These are phyloP conservation scores for Neocatenulostroma microsporum DNA, from an alignment of 2,329 filamentous ascomycete genomes.

Conservation along the genomic window DNA sequence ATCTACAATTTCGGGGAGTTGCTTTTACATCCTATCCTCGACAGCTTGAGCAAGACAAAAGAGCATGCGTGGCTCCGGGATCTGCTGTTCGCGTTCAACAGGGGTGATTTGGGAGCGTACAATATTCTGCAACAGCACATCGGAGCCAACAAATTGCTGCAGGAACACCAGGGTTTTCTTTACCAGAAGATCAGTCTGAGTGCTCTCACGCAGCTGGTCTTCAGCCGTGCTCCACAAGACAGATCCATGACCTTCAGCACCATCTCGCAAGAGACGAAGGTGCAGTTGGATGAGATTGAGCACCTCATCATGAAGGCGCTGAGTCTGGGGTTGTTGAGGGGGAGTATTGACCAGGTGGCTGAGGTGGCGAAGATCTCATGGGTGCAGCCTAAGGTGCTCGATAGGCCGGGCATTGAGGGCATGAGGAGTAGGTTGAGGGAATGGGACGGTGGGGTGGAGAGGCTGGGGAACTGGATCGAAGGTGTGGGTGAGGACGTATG, in stretches of 20 bases:
- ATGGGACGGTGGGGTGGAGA: constrained; percentile 94
- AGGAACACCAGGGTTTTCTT: constrained; percentile 72
- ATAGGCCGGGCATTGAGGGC: constrained; percentile 87
- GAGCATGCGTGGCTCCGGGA: constrained; percentile 83
- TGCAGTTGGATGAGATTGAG: constrained; percentile 85
- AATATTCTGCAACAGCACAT: constrained; percentile 66
- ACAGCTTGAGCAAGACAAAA: constrained; percentile 67
- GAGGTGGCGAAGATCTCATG: constrained; percentile 92
- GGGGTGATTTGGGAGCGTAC: constrained; percentile 82
- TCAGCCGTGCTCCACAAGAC: constrained; percentile 90
- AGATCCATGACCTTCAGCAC: constrained; percentile 86
- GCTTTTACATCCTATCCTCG: constrained; percentile 91
- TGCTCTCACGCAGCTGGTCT: constrained; percentile 89
- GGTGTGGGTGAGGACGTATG: constrained; percentile 88
- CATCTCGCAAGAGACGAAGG: constrained; percentile 87
- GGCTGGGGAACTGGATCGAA: constrained; percentile 96
- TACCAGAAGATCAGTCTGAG: constrained; percentile 98
- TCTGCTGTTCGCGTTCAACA: constrained; percentile 96
- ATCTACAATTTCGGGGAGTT: constrained; percentile 99
- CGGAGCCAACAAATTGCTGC: constrained; percentile 67
- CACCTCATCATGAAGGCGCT: constrained; percentile 99
- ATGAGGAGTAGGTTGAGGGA: constrained; percentile 84
- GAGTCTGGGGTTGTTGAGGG: constrained; percentile 78
- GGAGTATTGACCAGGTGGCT: constrained; percentile 93
- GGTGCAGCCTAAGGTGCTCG: constrained; percentile 97